phyloP scores from a whole-genome alignment of 805 yeast species.

The Starmerella gropengiesseri region DNA sequence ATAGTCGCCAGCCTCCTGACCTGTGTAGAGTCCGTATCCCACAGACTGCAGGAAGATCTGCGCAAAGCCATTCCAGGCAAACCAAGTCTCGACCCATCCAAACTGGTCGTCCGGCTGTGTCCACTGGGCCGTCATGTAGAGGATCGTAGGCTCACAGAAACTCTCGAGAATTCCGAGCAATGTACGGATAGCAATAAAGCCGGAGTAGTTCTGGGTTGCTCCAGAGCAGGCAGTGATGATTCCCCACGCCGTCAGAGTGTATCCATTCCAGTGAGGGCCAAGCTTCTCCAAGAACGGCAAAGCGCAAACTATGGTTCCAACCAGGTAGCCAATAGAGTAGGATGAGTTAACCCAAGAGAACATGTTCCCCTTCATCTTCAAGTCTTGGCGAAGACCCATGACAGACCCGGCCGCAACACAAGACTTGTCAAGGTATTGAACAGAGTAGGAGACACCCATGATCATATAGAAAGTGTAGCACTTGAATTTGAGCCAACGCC shows the following conservation, averaged over 20 bases:
- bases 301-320: slow-evolving; percentile 37
- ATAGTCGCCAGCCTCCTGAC: slow-evolving; percentile 9
- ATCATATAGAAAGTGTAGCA: slow-evolving; percentile 1
- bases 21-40: slow-evolving; percentile 20
- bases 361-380: slow-evolving; percentile 5
- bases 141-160: slow-evolving; percentile 47
- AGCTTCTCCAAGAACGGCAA: slow-evolving; percentile 40
- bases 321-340: slow-evolving; percentile 51
- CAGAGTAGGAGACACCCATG: slow-evolving; percentile 1
- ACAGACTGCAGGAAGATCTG: slow-evolving; percentile 26
- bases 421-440: slow-evolving; percentile 1
- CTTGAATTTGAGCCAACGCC: slow-evolving; percentile 4
- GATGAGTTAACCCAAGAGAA: slow-evolving; percentile 42
- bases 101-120: slow-evolving; percentile 42
- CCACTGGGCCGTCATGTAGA: slow-evolving; percentile 47
- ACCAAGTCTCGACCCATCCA: slow-evolving; percentile 34
- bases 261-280: slow-evolving; percentile 41
- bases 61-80: slow-evolving; percentile 36
- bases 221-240: slow-evolving; percentile 39
- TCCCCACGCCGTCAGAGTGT: slow-evolving; percentile 50
- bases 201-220: slow-evolving; percentile 35
- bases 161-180: slow-evolving; percentile 43
- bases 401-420: slow-evolving; percentile 24
- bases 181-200: slow-evolving; percentile 37
- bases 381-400: slow-evolving; percentile 9